Base-by-base conservation (phyloP, 73 alveolate genomes). In the Paramecium octaurelia region DNA sequence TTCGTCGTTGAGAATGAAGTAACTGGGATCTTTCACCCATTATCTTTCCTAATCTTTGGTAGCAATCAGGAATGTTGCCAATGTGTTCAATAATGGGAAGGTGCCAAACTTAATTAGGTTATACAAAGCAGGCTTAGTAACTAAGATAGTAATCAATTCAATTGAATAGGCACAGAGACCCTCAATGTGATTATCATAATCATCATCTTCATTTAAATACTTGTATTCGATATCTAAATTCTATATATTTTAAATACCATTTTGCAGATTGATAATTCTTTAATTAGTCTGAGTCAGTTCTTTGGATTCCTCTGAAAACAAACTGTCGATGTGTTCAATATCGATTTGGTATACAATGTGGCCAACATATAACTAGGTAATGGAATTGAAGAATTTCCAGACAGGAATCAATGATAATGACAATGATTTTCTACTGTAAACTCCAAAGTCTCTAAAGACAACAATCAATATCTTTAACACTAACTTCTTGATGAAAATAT, bases 201-300 rank as follows among this genome's bases (percentile, higher is more conserved):
- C 93, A 58, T 87, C 93, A 58, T 87, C 93, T 87, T 87, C 93
- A 64, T 87, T 76, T 23, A 87, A 54, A 64, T 64, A 87, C 64
- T 77, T 87, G 20, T 54, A 87, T 64, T 87, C 93, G 27, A 87
- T 64, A 64, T 87, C 86, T 40, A 64, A 59, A 34, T 12, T 46
- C 43, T 31, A 18, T 58, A 54, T 68, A 11, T n/a, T 16, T n/a
- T 18, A 38, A 8, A 8, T 40, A 84, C 77, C 92, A 48, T 84
- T 84, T 44, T 84, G 6, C 2, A 84, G 24, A 54, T 48, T 48
- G 18, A 48, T 46, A 27, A 75, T 54, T 46, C 77, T 84, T 0
- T 35, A n/a, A 27, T 38, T 27, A 35, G 58, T 27, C 6, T 27
- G 40, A 11, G 77, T 59, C 20, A 84, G 20, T 54, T 44, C 50